Base-by-base conservation (phyloP, 106 monocot genomes). In the Apostasia ramifera region DNA sequence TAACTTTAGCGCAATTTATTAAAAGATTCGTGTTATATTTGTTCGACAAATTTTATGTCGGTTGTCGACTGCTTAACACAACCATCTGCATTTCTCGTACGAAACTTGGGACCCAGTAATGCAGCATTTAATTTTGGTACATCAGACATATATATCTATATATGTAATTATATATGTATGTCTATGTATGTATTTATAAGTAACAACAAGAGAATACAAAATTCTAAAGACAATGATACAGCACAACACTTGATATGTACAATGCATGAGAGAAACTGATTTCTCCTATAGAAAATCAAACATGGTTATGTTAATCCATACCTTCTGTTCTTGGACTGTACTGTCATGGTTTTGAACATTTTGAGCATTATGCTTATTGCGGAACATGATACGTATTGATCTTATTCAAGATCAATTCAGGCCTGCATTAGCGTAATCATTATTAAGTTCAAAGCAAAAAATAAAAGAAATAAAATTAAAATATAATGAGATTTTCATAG, bases 251-350 rank as follows among this genome's bases (percentile, higher is more conserved):
- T 50, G 8, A 50, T 50, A 4, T 4, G 6, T 50, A 50, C 4
- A 50, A 50, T 8, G 8, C 4, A 50, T 50, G 4, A 50, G 50
- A 26, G 50, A 5, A 4, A 50, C 44, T 44, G 1, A 43, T 62
- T 8, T 4, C 44, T 1, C 5, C 2, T 12, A 4, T 1, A 62
- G 37, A 58, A 59, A 39, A 39, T 6, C 26, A 59, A 61, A 61
- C 1, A 44, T 5, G 6, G 8, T 47, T 26, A 6, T 37, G 6
- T 12, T 49, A 62, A 38, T 10, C n/a, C 13, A 43, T 70, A 70
- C 69, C 69, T 70, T 70, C 57, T 70, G 43, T 57, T 70, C 57
- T 70, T 70, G 55, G 26, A 45, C 44, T n/a, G 26, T 45, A 41
- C 0, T 41, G 57, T 70, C 69, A 57, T 70, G 56, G 6, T 70